A percentile compares a stretch with the other conserved stretches of the same genome.
These are phyloP conservation scores for Rhodotorula glutinis DNA, from an alignment of 1,284 basidiomycete species.

Conservation along the genomic window DNA sequence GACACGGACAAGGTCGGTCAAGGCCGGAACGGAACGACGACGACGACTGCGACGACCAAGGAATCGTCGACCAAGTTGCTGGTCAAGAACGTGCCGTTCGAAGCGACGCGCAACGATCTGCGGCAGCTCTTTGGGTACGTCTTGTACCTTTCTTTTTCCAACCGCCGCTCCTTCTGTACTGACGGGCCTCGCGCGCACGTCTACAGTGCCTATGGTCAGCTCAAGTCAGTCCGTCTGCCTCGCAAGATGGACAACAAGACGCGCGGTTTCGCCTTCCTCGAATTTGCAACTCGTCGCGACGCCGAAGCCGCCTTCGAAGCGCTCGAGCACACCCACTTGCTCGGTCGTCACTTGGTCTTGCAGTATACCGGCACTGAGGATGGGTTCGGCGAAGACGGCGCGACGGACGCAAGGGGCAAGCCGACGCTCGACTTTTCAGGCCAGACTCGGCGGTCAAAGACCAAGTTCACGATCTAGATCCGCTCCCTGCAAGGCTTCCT, in stretches of 20 bases:
- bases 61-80: conserved; percentile 74
- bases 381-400: conserved; percentile 62
- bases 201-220: conserved; percentile 74
- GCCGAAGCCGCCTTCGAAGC: conserved; percentile 80
- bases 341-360: conserved; percentile 88
- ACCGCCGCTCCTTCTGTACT: too few species aligned
- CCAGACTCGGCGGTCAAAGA: background rate
- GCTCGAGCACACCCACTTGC: conserved; percentile 87
- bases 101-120: conserved; percentile 89
- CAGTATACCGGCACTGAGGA: conserved; percentile 83
- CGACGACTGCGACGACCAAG: conserved; percentile 57
- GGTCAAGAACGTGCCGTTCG: conserved; percentile 97
- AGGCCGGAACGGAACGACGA: background rate
- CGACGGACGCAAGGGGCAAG: background rate
- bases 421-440: background rate
- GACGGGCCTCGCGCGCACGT: background rate
- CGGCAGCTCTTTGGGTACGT: conserved; percentile 78
- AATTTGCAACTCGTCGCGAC: conserved; percentile 81
- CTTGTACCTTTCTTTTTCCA: too few species aligned
- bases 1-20: conserved; percentile 25
- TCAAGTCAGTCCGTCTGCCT: conserved; percentile 85
- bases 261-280: conserved; percentile 93
- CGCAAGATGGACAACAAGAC: conserved; percentile 79
- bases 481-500: too few species aligned
- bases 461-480: conserved; percentile 3